Conservation (phyloP, 129 eudicot species). For the Silybum marianum region DNA sequence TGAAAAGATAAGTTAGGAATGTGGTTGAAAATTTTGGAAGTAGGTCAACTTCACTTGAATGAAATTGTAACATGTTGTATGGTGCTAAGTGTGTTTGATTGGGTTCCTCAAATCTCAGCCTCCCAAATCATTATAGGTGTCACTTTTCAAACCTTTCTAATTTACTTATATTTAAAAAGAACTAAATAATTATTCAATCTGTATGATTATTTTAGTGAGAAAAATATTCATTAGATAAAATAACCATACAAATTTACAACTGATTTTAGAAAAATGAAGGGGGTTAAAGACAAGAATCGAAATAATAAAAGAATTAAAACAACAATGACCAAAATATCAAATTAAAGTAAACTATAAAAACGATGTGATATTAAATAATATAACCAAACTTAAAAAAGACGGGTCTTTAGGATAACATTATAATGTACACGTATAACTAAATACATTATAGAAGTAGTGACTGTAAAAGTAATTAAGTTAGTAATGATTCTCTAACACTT, state of each 20-base stretch:
- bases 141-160: background rate
- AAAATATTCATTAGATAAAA: background rate
- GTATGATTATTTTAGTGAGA: background rate
- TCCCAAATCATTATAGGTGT: background rate
- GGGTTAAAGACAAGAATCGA: background rate
- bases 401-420: too few relatives aligned
- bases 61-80: constrained; percentile 13
- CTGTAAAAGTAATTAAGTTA: too few relatives aligned
- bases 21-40: background rate
- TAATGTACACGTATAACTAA: too few relatives aligned
- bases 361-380: background rate
- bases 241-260: background rate
- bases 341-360: background rate
- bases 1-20: background rate
- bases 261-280: background rate
- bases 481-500: too few relatives aligned
- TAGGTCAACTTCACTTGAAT: constrained; percentile 19
- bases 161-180: background rate
- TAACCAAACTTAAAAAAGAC: too few relatives aligned
- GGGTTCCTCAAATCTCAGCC: background rate
- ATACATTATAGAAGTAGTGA: too few relatives aligned
- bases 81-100: constrained; percentile 5
- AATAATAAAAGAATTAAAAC: too few relatives aligned
- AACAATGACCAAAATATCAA: too few relatives aligned
- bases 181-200: too few relatives aligned